phyloP scores from a whole-genome alignment of 306 rosid genomes.

The Mimosa bimucronata region DNA sequence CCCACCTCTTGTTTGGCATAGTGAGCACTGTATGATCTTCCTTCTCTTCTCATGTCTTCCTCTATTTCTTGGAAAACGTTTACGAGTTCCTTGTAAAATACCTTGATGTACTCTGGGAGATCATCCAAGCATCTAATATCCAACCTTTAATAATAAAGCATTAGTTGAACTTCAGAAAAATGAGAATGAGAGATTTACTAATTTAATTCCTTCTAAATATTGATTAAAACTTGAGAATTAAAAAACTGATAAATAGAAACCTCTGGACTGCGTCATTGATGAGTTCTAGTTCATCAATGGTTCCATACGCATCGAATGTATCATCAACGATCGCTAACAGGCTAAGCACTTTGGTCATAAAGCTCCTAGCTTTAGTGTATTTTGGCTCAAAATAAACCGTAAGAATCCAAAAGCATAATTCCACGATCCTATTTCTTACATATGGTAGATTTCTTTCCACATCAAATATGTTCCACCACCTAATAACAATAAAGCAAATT shows the following conservation, averaged over 20 bases:
- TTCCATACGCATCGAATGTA: constrained; percentile 50
- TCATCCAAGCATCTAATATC: neutral
- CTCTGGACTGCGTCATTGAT: constrained; percentile 49
- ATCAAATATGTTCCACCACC: constrained; percentile 61
- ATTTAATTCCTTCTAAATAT: neutral
- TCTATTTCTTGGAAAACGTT: constrained; percentile 34
- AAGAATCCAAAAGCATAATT: constrained; percentile 50
- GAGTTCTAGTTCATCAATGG: constrained; percentile 45
- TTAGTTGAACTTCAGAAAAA: neutral
- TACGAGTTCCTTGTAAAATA: constrained; percentile 3
- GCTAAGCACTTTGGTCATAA: constrained; percentile 23
- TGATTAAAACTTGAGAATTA: neutral
- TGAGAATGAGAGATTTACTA: neutral
- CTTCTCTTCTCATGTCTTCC: constrained; percentile 29
- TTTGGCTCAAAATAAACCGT: constrained; percentile 42
- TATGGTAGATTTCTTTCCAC: constrained; percentile 33
- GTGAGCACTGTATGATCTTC: constrained; percentile 2
- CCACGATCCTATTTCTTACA: constrained; percentile 54
- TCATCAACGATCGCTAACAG: constrained; percentile 39
- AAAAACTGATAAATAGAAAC: neutral
- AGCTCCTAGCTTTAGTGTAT: constrained; percentile 36
- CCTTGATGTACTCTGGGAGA: constrained; percentile 6
- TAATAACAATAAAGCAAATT: neutral
- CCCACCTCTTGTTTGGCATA: constrained; percentile 34
- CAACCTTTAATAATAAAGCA: neutral